A percentile compares a stretch with the other conserved stretches of the same genome.
Evolutionary conservation across 2,329 filamentous ascomycete species (phyloP).

Genomic region (Exophiala lecanii-corni): DNA sequence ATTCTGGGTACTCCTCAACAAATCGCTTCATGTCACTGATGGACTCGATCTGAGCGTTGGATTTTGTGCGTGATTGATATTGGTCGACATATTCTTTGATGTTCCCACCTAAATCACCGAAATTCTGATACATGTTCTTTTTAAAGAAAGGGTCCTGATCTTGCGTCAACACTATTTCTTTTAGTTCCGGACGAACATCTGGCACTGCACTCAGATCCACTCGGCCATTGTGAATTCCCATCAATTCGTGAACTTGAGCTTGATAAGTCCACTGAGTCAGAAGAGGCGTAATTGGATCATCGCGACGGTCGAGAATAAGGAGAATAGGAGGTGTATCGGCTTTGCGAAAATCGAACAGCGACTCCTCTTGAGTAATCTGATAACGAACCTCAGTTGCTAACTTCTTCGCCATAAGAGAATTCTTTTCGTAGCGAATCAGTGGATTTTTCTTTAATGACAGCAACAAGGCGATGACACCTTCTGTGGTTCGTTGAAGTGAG

Average conservation of each 20-base stretch:
- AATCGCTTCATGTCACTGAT: slow-evolving; percentile 99
- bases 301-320: slow-evolving; percentile 81
- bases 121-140: slow-evolving; percentile 99
- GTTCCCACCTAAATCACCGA: slow-evolving; percentile 88
- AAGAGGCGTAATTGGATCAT: slow-evolving; percentile 90
- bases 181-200: slow-evolving; percentile 78
- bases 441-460: slow-evolving; percentile 95
- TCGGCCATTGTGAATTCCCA: slow-evolving; percentile 91
- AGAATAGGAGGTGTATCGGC: slow-evolving; percentile 92
- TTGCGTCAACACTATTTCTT: slow-evolving; percentile 90
- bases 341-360: slow-evolving; percentile 92
- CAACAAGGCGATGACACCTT: slow-evolving; percentile 78
- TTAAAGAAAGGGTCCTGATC: slow-evolving; percentile 99
- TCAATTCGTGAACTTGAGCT: slow-evolving; percentile 97
- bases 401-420: slow-evolving; percentile 85
- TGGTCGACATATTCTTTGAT: slow-evolving; percentile 99
- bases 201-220: slow-evolving; percentile 82
- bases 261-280: slow-evolving; percentile 99
- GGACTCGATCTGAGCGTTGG: slow-evolving; percentile 90
- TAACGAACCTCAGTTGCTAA: slow-evolving; percentile 89
- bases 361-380: slow-evolving; percentile 89
- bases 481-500: slow-evolving; percentile 76
- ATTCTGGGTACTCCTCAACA: slow-evolving; percentile 97
- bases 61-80: slow-evolving; percentile 97
- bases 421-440: slow-evolving; percentile 87